These are phyloP conservation scores for Cadophora luteo-olivacea DNA, from an alignment of 2,329 filamentous ascomycete species.

Conservation along the genomic window DNA sequence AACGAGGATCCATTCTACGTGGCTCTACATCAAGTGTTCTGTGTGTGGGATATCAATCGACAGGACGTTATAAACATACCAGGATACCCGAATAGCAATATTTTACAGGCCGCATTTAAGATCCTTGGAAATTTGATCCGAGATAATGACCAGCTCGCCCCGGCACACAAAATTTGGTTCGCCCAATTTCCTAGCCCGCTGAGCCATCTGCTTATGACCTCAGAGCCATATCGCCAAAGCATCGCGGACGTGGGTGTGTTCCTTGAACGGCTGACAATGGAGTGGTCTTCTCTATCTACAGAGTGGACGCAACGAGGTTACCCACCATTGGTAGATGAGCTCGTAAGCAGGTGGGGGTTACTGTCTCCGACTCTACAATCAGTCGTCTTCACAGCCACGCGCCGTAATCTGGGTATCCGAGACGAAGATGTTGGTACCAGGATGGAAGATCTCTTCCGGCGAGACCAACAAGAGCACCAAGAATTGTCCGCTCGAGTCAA, in stretches of 20 bases:
- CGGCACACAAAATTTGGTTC: conserved; percentile 52
- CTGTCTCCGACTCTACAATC: conserved; percentile 58
- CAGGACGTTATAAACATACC: conserved; percentile 44
- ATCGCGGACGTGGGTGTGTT: conserved; percentile 51
- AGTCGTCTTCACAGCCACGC: conserved; percentile 59
- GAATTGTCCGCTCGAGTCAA: conserved; percentile 38
- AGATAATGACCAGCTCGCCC: conserved; percentile 51
- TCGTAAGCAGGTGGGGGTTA: conserved; percentile 55
- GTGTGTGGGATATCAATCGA: conserved; percentile 53
- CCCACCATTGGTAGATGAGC: conserved; percentile 64
- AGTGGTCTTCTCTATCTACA: conserved; percentile 49
- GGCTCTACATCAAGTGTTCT: conserved; percentile 69
- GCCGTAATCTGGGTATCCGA: conserved; percentile 53
- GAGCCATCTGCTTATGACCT: conserved; percentile 38
- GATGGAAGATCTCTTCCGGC: conserved; percentile 48
- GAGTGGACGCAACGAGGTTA: conserved; percentile 50
- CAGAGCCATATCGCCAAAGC: conserved; percentile 44
- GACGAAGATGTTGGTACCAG: conserved; percentile 46
- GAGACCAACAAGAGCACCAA: conserved; percentile 46
- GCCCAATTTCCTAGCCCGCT: conserved; percentile 53
- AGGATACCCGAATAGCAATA: conserved; percentile 39
- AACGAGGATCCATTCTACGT: conserved; percentile 68
- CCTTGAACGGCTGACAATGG: conserved; percentile 50
- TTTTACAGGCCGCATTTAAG: conserved; percentile 42
- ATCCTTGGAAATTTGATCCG: conserved; percentile 53